Conservation (phyloP, 2,329 filamentous ascomycete species). For the Diaporthe caulivora region DNA sequence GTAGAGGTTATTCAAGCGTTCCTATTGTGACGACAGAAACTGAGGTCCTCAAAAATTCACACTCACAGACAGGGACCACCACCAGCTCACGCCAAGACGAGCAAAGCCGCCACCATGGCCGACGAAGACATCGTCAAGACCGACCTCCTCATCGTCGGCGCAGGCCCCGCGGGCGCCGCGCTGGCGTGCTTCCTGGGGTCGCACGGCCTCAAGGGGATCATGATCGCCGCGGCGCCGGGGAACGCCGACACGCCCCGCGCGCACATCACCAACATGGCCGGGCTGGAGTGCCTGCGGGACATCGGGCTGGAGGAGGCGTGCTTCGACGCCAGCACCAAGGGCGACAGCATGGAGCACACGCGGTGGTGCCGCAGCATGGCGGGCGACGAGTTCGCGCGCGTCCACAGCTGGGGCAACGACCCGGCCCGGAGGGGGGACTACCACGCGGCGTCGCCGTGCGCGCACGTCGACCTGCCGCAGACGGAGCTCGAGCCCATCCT, state of each 20-base stretch:
- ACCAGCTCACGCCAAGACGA: not conserved
- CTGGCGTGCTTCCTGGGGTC: constrained; percentile 63
- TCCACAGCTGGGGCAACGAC: constrained; percentile 64
- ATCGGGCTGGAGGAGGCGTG: constrained; percentile 61
- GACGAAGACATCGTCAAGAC: constrained; percentile 34
- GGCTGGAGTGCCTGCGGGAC: constrained; percentile 66
- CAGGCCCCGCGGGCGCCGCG: constrained; percentile 65
- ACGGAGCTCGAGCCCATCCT: constrained; percentile 62
- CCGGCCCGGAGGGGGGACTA: constrained; percentile 60
- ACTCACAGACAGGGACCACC: no score
- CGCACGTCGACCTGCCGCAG: constrained; percentile 60
- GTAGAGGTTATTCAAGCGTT: not conserved
- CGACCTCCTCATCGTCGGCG: constrained; percentile 44
- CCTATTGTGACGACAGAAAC: not conserved
- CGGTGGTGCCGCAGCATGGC: constrained; percentile 66
- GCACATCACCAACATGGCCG: constrained; percentile 72
- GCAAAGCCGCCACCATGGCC: constrained; percentile 11
- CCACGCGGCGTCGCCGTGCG: constrained; percentile 58
- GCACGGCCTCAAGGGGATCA: constrained; percentile 63
- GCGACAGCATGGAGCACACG: constrained; percentile 61
- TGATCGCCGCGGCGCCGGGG: constrained; percentile 62
- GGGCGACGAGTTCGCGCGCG: constrained; percentile 63
- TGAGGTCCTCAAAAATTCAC: not conserved
- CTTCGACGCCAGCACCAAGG: constrained; percentile 51
- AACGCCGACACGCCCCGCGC: constrained; percentile 70